Conservation (phyloP, 306 rosid genomes). For the Dryas octopetala region DNA sequence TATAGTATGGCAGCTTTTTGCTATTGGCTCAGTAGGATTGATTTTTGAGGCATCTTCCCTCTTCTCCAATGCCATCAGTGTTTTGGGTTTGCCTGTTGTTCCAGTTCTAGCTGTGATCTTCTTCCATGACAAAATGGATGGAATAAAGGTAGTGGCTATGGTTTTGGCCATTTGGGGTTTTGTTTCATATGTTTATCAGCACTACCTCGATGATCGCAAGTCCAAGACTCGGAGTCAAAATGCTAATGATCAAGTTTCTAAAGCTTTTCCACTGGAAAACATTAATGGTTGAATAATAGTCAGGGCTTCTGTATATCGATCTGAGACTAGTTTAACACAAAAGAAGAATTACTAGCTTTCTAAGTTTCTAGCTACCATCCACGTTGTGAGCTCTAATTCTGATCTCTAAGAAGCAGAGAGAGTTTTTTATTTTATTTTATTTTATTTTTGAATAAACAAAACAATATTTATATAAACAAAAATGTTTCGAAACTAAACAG, state of each 20-base stretch:
- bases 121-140: slow-evolving; percentile 50
- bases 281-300: not conserved
- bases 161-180: slow-evolving; percentile 55
- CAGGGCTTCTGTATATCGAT: not conserved
- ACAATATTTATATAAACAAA: no score
- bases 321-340: not conserved
- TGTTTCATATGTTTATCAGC: slow-evolving; percentile 50
- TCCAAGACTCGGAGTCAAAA: slow-evolving; percentile 1
- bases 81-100: slow-evolving; percentile 47
- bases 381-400: no score
- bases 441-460: no score
- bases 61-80: slow-evolving; percentile 50
- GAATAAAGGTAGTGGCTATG: slow-evolving; percentile 45
- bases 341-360: not conserved
- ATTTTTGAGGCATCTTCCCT: slow-evolving; percentile 54
- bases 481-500: no score
- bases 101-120: slow-evolving; percentile 47
- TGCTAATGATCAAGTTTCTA: not conserved
- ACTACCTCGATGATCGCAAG: slow-evolving; percentile 34
- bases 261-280: not conserved
- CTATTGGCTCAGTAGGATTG: slow-evolving; percentile 43
- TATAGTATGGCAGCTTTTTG: slow-evolving; percentile 30
- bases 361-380: no score
- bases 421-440: no score
- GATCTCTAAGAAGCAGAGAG: no score